Conservation (phyloP, 371 early-diverging fungal genomes). For the Mucor mucedo region DNA sequence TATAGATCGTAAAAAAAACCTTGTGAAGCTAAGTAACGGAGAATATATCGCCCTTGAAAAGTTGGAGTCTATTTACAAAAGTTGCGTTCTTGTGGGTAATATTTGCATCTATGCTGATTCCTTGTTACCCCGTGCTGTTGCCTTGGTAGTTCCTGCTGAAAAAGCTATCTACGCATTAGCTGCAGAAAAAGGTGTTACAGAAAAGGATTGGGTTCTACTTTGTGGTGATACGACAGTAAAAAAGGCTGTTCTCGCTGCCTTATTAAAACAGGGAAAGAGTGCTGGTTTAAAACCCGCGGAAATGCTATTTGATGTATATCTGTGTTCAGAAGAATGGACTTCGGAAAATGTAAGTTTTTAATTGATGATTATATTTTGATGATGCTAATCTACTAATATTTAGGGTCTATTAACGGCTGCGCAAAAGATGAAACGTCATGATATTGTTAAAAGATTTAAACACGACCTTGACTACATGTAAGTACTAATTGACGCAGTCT, state of each 20-base stretch:
- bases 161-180: slow-evolving; percentile 32
- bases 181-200: slow-evolving; percentile 17
- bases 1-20: slow-evolving; percentile 80
- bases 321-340: slow-evolving; percentile 80
- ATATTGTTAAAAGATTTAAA: slow-evolving; percentile 63
- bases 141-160: slow-evolving; percentile 69
- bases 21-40: slow-evolving; percentile 81
- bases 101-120: slow-evolving; percentile 86
- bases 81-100: slow-evolving; percentile 70
- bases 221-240: slow-evolving; percentile 23
- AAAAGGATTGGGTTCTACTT: slow-evolving; percentile 21
- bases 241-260: slow-evolving; percentile 17
- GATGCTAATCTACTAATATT: neutral
- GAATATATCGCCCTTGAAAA: slow-evolving; percentile 98
- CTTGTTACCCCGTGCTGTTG: slow-evolving; percentile 66
- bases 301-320: slow-evolving; percentile 61
- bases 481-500: neutral
- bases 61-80: slow-evolving; percentile 89
- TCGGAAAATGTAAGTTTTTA: slow-evolving; percentile 62
- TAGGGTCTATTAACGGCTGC: slow-evolving; percentile 79
- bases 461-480: slow-evolving; percentile 62
- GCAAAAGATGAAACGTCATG: slow-evolving; percentile 83
- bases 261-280: slow-evolving; percentile 49
- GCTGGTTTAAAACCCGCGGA: slow-evolving; percentile 74
- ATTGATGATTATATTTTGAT: too few relatives aligned